Percentiles rank a stretch among this genome's conserved stretches.
Conservation (phyloP, 225 moss, liverwort and hornwort species). For the Rhytidiadelphus loreus region DNA sequence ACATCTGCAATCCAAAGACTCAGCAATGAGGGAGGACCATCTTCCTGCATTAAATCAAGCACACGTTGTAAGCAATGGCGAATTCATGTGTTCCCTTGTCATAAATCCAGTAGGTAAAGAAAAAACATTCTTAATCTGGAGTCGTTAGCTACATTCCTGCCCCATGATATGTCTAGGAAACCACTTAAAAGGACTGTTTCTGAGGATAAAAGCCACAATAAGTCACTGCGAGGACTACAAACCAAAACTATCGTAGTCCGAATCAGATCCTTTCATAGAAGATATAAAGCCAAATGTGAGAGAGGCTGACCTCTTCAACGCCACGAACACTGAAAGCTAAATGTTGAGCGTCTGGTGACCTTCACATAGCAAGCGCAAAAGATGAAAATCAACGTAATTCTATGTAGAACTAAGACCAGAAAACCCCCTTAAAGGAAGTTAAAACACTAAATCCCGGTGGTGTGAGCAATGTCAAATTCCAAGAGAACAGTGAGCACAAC, state of each 20-base stretch:
- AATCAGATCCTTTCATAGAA: background rate
- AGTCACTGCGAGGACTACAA: background rate
- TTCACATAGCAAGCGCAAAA: conserved; percentile 35
- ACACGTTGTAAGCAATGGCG: background rate
- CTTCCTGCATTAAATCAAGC: conserved; percentile 21
- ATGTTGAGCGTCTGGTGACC: conserved; percentile 90
- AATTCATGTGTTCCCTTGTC: background rate
- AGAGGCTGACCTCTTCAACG: conserved; percentile 47
- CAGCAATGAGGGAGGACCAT: conserved; percentile 34
- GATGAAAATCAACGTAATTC: background rate
- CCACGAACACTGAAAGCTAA: conserved; percentile 81
- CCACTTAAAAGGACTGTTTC: background rate
- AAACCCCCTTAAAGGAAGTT: background rate
- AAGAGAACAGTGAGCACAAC: background rate
- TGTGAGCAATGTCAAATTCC: background rate
- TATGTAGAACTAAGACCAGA: background rate
- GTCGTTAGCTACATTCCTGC: background rate
- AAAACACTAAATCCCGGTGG: background rate
- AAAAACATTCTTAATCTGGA: background rate
- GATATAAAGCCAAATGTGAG: background rate
- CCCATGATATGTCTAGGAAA: background rate
- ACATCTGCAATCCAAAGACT: conserved; percentile 54
- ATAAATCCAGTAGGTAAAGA: background rate
- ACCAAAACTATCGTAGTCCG: background rate
- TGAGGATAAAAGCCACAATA: background rate